These are phyloP conservation scores for Coemansia sp. DNA, from an alignment of 192 early-diverging fungal species.

Conservation along the genomic window DNA sequence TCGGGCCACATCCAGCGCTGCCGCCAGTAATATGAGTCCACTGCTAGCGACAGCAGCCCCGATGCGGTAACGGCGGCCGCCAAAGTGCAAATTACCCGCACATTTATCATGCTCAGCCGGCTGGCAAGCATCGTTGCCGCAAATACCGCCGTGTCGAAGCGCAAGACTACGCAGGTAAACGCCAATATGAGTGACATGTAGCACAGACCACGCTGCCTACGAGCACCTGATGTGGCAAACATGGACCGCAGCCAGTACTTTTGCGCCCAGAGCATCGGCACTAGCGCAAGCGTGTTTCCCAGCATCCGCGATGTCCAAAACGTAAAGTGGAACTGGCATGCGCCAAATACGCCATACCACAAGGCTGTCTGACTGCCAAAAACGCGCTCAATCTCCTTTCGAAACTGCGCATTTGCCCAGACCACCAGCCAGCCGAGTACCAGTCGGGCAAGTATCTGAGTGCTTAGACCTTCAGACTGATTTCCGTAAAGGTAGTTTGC, in stretches of 20 bases:
- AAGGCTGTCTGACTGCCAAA: slow-evolving; percentile 55
- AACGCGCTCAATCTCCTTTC: slow-evolving; percentile 46
- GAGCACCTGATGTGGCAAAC: neutral
- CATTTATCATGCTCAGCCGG: slow-evolving; percentile 11
- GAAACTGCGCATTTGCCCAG: slow-evolving; percentile 54
- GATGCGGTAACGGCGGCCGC: slow-evolving; percentile 6
- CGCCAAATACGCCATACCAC: slow-evolving; percentile 46
- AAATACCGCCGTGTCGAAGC: slow-evolving; percentile 58
- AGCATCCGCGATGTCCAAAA: slow-evolving; percentile 88
- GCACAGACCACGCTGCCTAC: slow-evolving; percentile 5
- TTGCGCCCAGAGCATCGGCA: slow-evolving; percentile 56
- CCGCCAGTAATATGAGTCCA: slow-evolving; percentile 69
- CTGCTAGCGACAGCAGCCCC: slow-evolving; percentile 32
- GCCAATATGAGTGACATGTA: slow-evolving; percentile 26
- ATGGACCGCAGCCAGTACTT: slow-evolving; percentile 46
- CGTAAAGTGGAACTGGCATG: slow-evolving; percentile 83
- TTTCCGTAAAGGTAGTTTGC: slow-evolving; percentile 12
- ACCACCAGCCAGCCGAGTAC: slow-evolving; percentile 54
- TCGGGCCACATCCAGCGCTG: slow-evolving; percentile 61
- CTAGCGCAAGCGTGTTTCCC: slow-evolving; percentile 82
- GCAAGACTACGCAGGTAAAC: slow-evolving; percentile 54
- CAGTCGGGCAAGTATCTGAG: slow-evolving; percentile 29
- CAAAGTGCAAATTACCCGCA: neutral
- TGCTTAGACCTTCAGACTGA: slow-evolving; percentile 13
- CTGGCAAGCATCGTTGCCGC: slow-evolving; percentile 46